Base-by-base conservation (phyloP, 2,329 filamentous ascomycete genomes). In the Hymenoscyphus fraxineus region DNA sequence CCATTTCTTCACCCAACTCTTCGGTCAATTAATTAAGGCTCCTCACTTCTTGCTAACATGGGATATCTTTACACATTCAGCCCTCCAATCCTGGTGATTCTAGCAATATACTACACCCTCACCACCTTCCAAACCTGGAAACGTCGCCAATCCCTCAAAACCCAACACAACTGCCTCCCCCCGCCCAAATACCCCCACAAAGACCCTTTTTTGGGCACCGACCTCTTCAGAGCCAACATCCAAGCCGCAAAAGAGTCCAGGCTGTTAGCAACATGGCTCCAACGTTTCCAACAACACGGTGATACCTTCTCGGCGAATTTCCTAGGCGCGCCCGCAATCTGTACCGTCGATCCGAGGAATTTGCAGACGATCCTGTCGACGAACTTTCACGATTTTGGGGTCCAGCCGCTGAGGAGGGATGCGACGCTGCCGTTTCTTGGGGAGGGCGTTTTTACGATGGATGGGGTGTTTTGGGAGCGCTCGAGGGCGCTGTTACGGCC, bases 331-430 rank as follows among this genome's bases (percentile, higher is more conserved):
- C 35, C 10, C 31, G 32, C 47, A 27, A 39, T 61, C 31, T 51
- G 44, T n/a, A 51, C 47, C 3, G 27, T 64, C 6, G 65, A 68
- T 51, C 35, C 55, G 19, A 77, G 77, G 9, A 86, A 85, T 67
- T 74, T 85, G 60, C 82, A 84, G 64, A 78, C 82, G 1, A 77
- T 85, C 3, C 76, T 85, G 2, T 79, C 82, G 0, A 77, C 77
- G 0, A 78, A 80, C 12, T 84, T 82, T 65, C 72, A 78, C 3
- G 80, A 85, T 62, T 86, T 72, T 79, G 81, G 32, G 74, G 31
- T 76, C 80, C 3, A 78, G 77, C 6, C 68, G 88, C 92, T 73
- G 80, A 89, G 13, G 77, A 82, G 64, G 80, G 84, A 51, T 77
- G 86, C 60, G 19, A 76, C 91, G 44, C 47, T 63, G 6, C 63